Conservation (phyloP, 176 grass and related monocot species). For the Aegilops umbellulata region DNA sequence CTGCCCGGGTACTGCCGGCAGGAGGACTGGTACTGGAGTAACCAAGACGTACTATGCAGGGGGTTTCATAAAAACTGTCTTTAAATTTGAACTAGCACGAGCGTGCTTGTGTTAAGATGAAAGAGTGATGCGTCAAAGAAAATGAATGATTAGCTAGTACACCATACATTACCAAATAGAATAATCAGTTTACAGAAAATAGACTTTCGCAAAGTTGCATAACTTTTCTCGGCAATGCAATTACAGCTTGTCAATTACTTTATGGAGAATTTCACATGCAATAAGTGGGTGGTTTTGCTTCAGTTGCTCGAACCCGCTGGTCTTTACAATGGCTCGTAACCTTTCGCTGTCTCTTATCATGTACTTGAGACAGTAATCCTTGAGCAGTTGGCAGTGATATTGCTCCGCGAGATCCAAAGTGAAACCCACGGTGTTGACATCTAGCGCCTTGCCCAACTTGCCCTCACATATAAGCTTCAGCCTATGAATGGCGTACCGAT, state of each 20-base stretch:
- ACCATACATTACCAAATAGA: too few species aligned
- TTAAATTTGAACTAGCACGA: too few species aligned
- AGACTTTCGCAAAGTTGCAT: too few species aligned
- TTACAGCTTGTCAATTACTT: background rate
- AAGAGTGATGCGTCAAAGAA: too few species aligned
- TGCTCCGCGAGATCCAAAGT: constrained; percentile 33
- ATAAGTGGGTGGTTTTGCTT: background rate
- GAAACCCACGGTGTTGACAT: constrained; percentile 20
- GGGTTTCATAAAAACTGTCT: too few species aligned
- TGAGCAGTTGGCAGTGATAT: background rate
- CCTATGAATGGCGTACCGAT: constrained; percentile 28
- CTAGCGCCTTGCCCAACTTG: background rate
- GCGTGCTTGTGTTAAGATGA: too few species aligned
- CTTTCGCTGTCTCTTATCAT: background rate
- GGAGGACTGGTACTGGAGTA: too few species aligned
- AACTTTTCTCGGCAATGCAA: too few species aligned
- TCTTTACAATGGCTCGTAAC: background rate
- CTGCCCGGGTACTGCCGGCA: too few species aligned
- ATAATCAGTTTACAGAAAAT: too few species aligned
- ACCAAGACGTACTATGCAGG: too few species aligned
- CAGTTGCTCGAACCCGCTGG: background rate
- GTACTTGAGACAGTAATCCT: background rate
- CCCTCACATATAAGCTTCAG: constrained; percentile 33
- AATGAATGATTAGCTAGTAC: too few species aligned
- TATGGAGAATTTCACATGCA: background rate